Evolutionary conservation across 192 early-diverging fungal genomes (phyloP), one percentile per base, ranked within the genome.

Genomic region (Backusella circina): DNA sequence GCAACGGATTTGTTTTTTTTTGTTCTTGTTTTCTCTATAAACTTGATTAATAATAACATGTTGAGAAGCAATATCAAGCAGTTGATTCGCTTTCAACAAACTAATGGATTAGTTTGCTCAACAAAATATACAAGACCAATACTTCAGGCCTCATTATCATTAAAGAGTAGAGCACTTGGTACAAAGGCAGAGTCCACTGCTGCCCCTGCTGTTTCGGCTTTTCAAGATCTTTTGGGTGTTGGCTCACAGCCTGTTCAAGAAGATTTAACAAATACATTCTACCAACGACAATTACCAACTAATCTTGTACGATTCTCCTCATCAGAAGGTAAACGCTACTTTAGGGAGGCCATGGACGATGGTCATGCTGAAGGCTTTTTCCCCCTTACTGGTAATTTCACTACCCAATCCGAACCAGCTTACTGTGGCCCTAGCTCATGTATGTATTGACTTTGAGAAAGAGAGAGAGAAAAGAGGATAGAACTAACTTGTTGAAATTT

Each of bases 301-400:
- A 75, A 84, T 50, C 83, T 96, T 16, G 83, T 89, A n/a, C 90
- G 92, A 30, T 93, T 98, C 82, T 93, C 94, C 15, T 94, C 94
- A 23, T 77, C 85, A 16, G 74, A 89, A 64, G 96, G 96, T 15
- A 92, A 93, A 71, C 76, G 83, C 65, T 82, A 96, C 21, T 96
- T 98, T 83, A 89, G 92, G 74, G 88, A 94, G 69, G 86, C 91
- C 74, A 84, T 98, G 51, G 87, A 88, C 41, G 73, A 84, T 33
- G 94, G 93, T 2, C 88, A 89, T 76, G 93, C 94, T 18, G 95
- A 98, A 77, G 90, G 91, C 5, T 98, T 92, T 75, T 96, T 97
- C 68, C 87, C 91, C 33, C 85, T 98, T 18, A 90, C 91, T 18
- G 94, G 93, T 13, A 95, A 96, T 79, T 96, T 97, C 77, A 94